Base-by-base conservation (phyloP, 169 alveolate species). In the Eimeria falciformis region DNA sequence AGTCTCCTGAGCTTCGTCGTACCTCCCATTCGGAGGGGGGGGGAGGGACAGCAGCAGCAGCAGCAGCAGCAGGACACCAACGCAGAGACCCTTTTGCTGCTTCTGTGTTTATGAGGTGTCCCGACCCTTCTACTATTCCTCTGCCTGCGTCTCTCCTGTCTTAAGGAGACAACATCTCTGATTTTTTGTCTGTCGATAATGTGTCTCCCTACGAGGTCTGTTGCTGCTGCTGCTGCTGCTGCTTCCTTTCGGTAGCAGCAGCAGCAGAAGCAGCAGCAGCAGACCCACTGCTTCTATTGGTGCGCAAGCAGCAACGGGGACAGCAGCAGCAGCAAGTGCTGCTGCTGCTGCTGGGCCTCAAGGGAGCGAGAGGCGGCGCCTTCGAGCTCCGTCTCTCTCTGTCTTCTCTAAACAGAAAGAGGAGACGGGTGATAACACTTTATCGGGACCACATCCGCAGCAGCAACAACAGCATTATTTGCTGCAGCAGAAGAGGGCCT, bases 291-390 rank as follows among this genome's bases (percentile, higher is more conserved):
- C 83, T 73, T 43, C 50, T 73, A 40, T 73, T 73, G 43, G 83
- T 73, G 83, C 25, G 37, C 58, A 56, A 73, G 83, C 62, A 73
- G 83, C 83, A 37, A 73, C 58, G 45, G 83, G 83, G 29, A 56
- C 83, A 73, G 83, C 83, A 73, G 83, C 62, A 73, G 83, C 83
- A 73, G 56, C 83, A 73, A 73, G 83, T 73, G 83, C 83, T 73
- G 83, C 50, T 73, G 83, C 83, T 73, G 83, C 56, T 73, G 83
- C 83, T 73, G 83, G 5, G 43, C 62, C 83, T 56, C 2, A 73
- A 14, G 56, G 45, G 56, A n/a, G n/a, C n/a, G n/a, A n/a, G n/a
- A n/a, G n/a, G n/a, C n/a, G n/a, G n/a, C n/a, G n/a, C n/a, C n/a
- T n/a, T n/a, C n/a, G n/a, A n/a, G n/a, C n/a, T n/a, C n/a, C n/a